Evolutionary conservation across 345 rosid species (phyloP).

Genomic region (Hevea brasiliensis): DNA sequence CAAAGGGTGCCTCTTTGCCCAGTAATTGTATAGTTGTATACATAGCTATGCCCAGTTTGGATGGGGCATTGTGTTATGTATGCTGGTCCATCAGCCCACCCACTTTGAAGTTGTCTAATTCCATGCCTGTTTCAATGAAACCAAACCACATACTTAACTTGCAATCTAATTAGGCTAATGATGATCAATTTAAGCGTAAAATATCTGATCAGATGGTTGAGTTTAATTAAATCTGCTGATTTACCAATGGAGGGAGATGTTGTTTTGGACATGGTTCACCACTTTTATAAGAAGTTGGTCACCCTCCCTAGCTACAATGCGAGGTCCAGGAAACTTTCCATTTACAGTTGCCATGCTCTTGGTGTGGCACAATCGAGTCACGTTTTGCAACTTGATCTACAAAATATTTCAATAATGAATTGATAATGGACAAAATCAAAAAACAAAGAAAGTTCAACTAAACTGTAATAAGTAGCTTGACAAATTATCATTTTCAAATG

Average conservation of each 20-base stretch:
- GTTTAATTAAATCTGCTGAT: no score
- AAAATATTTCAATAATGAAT: no score
- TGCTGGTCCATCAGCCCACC: conserved; percentile 21
- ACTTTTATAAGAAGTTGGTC: conserved; percentile 26
- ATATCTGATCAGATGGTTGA: no score
- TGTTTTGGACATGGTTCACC: conserved; percentile 27
- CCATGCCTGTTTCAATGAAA: conserved; percentile 17
- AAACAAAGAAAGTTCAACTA: not conserved
- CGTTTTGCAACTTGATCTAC: conserved; percentile 29
- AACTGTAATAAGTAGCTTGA: no score
- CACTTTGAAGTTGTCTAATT: conserved; percentile 12
- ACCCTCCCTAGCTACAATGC: conserved; percentile 31
- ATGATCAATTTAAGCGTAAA: not conserved
- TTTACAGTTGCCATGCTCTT: conserved; percentile 30
- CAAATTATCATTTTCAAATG: no score
- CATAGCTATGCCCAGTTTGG: conserved; percentile 22
- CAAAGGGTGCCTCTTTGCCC: conserved; percentile 36
- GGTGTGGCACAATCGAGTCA: conserved; percentile 32
- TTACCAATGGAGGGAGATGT: conserved; percentile 31
- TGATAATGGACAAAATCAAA: not conserved
- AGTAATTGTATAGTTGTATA: conserved; percentile 25
- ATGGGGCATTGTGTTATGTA: conserved; percentile 33
- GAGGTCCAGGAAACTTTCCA: conserved; percentile 32
- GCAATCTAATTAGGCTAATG: not conserved
- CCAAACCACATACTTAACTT: not conserved